Base-by-base conservation (phyloP, 257 asterid genomes). In the Gentiana dahurica region DNA sequence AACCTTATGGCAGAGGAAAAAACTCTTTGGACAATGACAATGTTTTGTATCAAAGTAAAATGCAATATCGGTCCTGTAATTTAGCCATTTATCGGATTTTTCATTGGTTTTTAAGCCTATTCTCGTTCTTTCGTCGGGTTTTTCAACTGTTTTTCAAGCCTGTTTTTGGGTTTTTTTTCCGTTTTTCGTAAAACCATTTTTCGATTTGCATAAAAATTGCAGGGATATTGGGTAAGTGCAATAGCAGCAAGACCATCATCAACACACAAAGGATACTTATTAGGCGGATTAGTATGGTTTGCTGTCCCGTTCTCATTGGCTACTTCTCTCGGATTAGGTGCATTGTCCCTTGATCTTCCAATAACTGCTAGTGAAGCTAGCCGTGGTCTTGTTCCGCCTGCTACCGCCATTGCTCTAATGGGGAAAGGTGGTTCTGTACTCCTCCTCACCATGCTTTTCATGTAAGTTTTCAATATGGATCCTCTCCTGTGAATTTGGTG, bases 201-300 rank as follows among this genome's bases (percentile, higher is more conserved):
- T 4, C 1, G 9, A 8, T 47, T 36, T n/a, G 35, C 6, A 2
- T n/a, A 2, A 43, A 12, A 59, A 46, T 41, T 52, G 24, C 59
- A 89, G 96, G 95, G 96, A 9, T 89, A 86, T 57, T 86, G 97
- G 97, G 86, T 84, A 41, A 89, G 96, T 55, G 97, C 97, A 12
- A 86, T 86, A 62, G 97, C 97, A 47, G 97, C 96, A 32, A 86
- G 96, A 48, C 96, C 97, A 54, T 86, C 97, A 53, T 89, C 97
- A 39, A 89, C 97, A 34, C 96, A 89, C 63, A 86, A 84, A 79
- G 97, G 96, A 1, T 89, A 89, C 67, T 76, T 89, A 55, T 58
- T 89, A 64, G 95, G 97, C 12, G 97, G 97, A 51, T 46, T 89
- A 47, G 96, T 89, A 3, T 90, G 96, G 96, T 90, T 90, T 75